These are phyloP conservation scores for Populus trichocarpa DNA, from an alignment of 441 rosid genomes.

Conservation along the genomic window DNA sequence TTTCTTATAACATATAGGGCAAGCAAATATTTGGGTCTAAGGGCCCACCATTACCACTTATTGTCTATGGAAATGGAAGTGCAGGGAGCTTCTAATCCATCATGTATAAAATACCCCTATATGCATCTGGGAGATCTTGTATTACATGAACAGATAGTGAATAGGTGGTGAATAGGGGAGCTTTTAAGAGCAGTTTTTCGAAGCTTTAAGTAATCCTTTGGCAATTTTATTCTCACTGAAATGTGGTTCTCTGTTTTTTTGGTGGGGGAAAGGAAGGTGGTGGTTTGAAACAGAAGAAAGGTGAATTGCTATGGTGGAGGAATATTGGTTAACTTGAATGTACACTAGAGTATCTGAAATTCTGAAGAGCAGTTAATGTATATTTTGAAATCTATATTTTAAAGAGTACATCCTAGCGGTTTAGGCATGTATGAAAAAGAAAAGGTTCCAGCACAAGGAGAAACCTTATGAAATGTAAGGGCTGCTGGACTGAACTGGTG, in stretches of 20 bases:
- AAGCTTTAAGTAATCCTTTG: background rate
- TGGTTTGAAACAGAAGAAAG: background rate
- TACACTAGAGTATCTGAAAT: background rate
- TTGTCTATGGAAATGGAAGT: background rate
- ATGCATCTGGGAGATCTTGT: background rate
- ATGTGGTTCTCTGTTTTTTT: background rate
- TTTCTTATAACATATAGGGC: background rate
- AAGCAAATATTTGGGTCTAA: background rate
- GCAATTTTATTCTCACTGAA: background rate
- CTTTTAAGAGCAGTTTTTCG: background rate
- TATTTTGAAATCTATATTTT: background rate
- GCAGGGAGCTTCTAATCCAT: background rate
- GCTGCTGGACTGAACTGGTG: background rate
- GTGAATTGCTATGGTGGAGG: background rate
- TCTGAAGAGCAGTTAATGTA: background rate
- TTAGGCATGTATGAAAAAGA: background rate
- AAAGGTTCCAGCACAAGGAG: background rate
- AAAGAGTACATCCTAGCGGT: background rate
- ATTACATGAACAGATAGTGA: background rate
- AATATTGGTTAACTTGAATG: background rate
- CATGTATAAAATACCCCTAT: background rate
- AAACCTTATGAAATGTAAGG: background rate
- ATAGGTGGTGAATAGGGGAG: background rate
- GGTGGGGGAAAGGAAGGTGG: background rate
- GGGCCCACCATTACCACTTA: background rate